Base-by-base conservation (phyloP, 140 eudicot genomes). In the Ambrosia hybrid region DNA sequence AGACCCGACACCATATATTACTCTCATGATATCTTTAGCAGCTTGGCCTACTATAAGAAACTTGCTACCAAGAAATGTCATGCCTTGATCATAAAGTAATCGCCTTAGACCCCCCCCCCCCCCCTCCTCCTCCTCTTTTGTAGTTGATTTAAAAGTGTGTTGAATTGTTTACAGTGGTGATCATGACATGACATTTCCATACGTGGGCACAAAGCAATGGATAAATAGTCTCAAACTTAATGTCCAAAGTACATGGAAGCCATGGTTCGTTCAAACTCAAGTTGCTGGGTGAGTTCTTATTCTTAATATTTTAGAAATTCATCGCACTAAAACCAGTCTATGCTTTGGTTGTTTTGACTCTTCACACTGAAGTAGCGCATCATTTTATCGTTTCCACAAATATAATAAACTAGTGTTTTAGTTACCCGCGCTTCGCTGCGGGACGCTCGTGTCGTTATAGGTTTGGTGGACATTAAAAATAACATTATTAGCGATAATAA, bases 121-220 rank as follows among this genome's bases (percentile, higher is more conserved):
- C 45, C 66, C 16, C 56, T 49, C 39, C 45, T 37, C 17, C 46
- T 15, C 45, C 8, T 2, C 10, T 43, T 43, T 76, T 9, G 0
- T 16, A 2, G 4, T 59, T 3, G 1, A 21, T 12, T 16, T 7
- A 3, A 11, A 38, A 9, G 30, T 5, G 36, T 33, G 5, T 4
- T 67, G 7, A 21, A 52, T 71, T 71, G 78, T 69, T 72, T 43
- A 30, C 68, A 87, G 92, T 39, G 92, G 89, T 56, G 92, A 87
- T 74, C 92, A 85, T 53, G 92, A 87, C 62, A 76, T 87, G 85
- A 72, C 59, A 10, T 75, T 81, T 52, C 85, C 92, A 6, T 81
- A 78, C 21, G 14, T 78, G n/a, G 84, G 78, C 45, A 75, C 81
- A 5, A 67, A 57, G 67, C 63, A 79, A 55, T 84, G 89, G 92